These are phyloP conservation scores for Nicotiana tabacum DNA, from an alignment of 257 asterid species.

Conservation along the genomic window DNA sequence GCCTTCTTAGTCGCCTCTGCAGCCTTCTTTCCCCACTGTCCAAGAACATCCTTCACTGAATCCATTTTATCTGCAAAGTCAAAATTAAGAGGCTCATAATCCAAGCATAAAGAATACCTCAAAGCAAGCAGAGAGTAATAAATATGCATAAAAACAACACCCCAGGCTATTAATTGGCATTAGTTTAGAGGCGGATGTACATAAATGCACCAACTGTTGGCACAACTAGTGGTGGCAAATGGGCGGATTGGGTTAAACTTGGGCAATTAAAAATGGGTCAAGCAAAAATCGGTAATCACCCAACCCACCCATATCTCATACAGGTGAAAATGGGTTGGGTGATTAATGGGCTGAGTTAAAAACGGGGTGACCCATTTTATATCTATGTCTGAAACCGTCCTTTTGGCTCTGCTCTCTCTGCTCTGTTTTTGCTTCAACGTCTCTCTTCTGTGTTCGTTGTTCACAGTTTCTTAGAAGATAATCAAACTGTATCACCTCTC, in stretches of 20 bases:
- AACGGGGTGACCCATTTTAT: too few species aligned
- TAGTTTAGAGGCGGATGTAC: not conserved
- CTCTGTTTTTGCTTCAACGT: too few species aligned
- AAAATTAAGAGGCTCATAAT: not conserved
- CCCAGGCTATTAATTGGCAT: not conserved
- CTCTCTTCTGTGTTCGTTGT: too few species aligned
- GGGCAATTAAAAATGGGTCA: not conserved
- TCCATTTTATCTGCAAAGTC: slow-evolving; percentile 49
- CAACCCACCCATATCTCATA: not conserved
- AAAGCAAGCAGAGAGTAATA: not conserved
- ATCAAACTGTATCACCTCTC: too few species aligned
- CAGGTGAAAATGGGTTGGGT: not conserved
- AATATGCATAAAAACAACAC: not conserved
- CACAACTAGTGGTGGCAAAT: not conserved
- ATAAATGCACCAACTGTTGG: not conserved
- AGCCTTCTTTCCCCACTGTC: slow-evolving; percentile 79
- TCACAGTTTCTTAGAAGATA: too few species aligned
- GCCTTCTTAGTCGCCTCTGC: slow-evolving; percentile 82
- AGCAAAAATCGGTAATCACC: not conserved
- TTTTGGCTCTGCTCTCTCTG: too few species aligned
- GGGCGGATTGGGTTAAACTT: not conserved
- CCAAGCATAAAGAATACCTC: not conserved
- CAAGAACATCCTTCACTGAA: slow-evolving; percentile 64
- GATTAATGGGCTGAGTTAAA: too few species aligned
- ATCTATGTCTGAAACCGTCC: too few species aligned